A percentile compares a stretch with the other conserved stretches of the same genome.
Evolutionary conservation across 305 asterid genomes (phyloP).

Genomic region (Fraxinus xanthoxyloides): DNA sequence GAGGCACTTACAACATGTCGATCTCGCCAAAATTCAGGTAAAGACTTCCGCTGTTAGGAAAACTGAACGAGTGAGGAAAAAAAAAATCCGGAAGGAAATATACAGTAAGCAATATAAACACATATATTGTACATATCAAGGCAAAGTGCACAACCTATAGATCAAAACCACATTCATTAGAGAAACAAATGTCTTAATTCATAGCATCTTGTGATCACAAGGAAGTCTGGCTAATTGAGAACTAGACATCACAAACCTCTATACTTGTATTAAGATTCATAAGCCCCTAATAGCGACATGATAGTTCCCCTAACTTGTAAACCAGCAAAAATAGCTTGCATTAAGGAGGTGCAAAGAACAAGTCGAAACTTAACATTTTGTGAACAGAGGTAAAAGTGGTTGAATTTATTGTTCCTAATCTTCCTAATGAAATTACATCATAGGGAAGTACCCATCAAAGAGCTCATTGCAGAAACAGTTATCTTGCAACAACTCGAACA

Average conservation of each 20-base stretch:
- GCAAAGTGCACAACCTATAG: neutral
- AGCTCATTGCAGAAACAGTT: neutral
- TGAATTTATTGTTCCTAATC: neutral
- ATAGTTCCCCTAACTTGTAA: slow-evolving; percentile 2
- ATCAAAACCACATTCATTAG: slow-evolving; percentile 11
- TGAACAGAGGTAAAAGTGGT: neutral
- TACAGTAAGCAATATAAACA: slow-evolving; percentile 3
- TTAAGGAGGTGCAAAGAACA: neutral
- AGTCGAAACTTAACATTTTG: neutral
- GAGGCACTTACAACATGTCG: slow-evolving; percentile 66
- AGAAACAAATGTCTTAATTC: slow-evolving; percentile 4
- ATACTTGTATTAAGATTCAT: neutral
- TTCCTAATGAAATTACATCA: neutral
- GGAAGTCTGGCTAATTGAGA: slow-evolving; percentile 4
- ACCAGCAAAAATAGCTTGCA: neutral
- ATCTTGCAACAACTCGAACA: neutral
- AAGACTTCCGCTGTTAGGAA: slow-evolving; percentile 66
- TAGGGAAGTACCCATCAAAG: neutral
- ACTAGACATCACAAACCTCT: neutral
- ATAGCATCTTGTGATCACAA: neutral
- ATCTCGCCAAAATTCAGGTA: slow-evolving; percentile 97
- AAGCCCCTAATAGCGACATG: neutral
- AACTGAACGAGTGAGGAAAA: neutral
- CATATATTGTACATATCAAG: slow-evolving; percentile 1
- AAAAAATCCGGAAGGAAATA: neutral